Percentiles rank a stretch among this genome's conserved stretches.
Conservation (phyloP, 2,329 filamentous ascomycete species). For the Plectosphaerella cucumerina region DNA sequence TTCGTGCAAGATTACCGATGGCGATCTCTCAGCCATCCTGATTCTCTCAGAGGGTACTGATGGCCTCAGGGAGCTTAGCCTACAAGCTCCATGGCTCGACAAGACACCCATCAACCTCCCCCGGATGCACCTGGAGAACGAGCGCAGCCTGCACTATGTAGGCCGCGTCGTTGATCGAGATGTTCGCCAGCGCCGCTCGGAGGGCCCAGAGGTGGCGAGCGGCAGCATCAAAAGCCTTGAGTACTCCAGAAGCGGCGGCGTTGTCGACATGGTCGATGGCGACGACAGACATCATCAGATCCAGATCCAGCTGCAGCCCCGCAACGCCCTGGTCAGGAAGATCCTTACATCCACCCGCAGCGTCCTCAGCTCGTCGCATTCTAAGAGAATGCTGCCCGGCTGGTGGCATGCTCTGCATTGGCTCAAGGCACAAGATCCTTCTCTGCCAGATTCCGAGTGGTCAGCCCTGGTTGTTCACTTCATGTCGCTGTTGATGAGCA, state of each 20-base stretch:
- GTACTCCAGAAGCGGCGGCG: constrained; percentile 53
- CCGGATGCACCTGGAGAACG: constrained; percentile 53
- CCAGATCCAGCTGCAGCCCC: constrained; percentile 62
- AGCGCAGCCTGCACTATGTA: constrained; percentile 53
- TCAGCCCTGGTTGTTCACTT: constrained; percentile 62
- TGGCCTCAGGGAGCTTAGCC: constrained; percentile 62
- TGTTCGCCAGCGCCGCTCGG: constrained; percentile 37
- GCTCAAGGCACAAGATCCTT: constrained; percentile 48
- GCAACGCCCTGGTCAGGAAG: constrained; percentile 56
- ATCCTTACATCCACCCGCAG: constrained; percentile 60
- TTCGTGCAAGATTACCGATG: constrained; percentile 67
- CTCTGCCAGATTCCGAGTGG: constrained; percentile 59
- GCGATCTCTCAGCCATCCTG: constrained; percentile 62
- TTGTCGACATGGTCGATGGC: constrained; percentile 64
- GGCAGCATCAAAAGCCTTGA: constrained; percentile 50
- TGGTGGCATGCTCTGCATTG: constrained; percentile 75
- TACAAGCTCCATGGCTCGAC: constrained; percentile 73
- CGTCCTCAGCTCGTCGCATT: constrained; percentile 55
- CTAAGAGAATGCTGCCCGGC: constrained; percentile 58
- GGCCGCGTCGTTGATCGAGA: constrained; percentile 51
- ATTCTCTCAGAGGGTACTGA: constrained; percentile 63
- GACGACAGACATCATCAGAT: constrained; percentile 61
- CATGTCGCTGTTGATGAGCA: constrained; percentile 57
- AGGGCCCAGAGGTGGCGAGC: constrained; percentile 41
- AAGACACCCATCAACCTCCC: constrained; percentile 65